phyloP scores from a whole-genome alignment of 2,329 filamentous ascomycete genomes.

The Fusarium xyrophilum region DNA sequence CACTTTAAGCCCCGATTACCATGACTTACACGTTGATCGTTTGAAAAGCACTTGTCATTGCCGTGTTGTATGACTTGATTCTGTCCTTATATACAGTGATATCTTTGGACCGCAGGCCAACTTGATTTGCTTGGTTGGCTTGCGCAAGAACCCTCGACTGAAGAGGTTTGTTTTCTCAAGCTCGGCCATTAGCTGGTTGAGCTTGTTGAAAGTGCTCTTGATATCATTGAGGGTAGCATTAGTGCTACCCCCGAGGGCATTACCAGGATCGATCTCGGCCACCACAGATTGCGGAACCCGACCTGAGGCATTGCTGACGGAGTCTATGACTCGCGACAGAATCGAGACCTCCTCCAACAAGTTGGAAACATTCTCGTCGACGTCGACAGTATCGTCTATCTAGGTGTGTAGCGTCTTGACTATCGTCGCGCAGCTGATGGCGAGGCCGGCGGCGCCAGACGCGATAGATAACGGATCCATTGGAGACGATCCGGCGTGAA shows the following conservation, averaged over 20 bases:
- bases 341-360: not conserved
- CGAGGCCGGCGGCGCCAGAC: not conserved
- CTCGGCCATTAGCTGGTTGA: not conserved
- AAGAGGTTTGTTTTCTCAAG: not conserved
- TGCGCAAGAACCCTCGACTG: not conserved
- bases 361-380: not conserved
- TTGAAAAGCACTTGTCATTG: not conserved
- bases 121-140: not conserved
- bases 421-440: not conserved
- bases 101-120: not conserved
- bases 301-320: not conserved
- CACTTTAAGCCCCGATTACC: fast-evolving
- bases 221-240: not conserved
- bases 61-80: not conserved
- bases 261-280: not conserved
- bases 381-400: not conserved
- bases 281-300: not conserved
- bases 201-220: not conserved
- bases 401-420: not conserved
- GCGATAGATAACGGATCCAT: not conserved
- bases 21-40: not conserved
- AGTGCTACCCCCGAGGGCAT: not conserved
- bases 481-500: not conserved
- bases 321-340: not conserved
- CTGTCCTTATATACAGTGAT: not conserved